These are phyloP conservation scores for Ceratobasidium sp. DNA, from an alignment of 1,284 basidiomycete genomes.

Conservation along the genomic window DNA sequence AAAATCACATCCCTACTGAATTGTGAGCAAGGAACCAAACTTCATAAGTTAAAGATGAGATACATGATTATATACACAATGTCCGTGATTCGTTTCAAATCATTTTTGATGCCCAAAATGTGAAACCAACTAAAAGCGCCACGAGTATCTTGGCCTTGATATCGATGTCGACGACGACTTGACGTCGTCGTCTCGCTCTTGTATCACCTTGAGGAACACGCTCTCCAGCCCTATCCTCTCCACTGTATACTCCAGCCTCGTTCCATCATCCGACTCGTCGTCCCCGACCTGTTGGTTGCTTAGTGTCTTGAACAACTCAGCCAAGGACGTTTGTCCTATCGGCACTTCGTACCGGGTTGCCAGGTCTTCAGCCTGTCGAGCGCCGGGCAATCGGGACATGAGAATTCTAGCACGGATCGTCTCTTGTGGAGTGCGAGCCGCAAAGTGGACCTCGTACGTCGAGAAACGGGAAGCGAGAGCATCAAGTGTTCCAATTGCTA, in stretches of 20 bases:
- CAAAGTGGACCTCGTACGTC: constrained; percentile 80
- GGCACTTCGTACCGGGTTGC: constrained; percentile 81
- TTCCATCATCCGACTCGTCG: constrained; percentile 50
- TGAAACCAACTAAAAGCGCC: constrained; percentile 20
- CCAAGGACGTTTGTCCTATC: constrained; percentile 49
- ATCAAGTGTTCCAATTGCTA: constrained; percentile 71
- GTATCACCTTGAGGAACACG: constrained; percentile 75
- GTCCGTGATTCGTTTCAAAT: too few relatives aligned
- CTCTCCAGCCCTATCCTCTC: constrained; percentile 73
- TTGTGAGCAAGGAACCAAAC: too few relatives aligned
- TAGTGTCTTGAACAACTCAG: constrained; percentile 40
- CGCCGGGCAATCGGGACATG: constrained; percentile 68
- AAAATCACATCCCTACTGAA: too few relatives aligned
- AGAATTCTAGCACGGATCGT: constrained; percentile 61
- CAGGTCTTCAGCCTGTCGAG: constrained; percentile 74
- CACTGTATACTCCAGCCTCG: constrained; percentile 70
- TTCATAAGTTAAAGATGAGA: too few relatives aligned
- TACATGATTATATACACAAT: too few relatives aligned
- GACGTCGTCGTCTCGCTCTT: constrained; percentile 45
- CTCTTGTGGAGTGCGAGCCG: constrained; percentile 68
- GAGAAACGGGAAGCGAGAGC: constrained; percentile 70
- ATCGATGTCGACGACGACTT: background rate
- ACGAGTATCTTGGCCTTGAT: background rate
- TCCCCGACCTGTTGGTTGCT: constrained; percentile 10
- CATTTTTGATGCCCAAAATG: too few relatives aligned